Conservation (phyloP, 1,284 basidiomycete genomes). For the Cutaneotrichosporon cyanovorans region DNA sequence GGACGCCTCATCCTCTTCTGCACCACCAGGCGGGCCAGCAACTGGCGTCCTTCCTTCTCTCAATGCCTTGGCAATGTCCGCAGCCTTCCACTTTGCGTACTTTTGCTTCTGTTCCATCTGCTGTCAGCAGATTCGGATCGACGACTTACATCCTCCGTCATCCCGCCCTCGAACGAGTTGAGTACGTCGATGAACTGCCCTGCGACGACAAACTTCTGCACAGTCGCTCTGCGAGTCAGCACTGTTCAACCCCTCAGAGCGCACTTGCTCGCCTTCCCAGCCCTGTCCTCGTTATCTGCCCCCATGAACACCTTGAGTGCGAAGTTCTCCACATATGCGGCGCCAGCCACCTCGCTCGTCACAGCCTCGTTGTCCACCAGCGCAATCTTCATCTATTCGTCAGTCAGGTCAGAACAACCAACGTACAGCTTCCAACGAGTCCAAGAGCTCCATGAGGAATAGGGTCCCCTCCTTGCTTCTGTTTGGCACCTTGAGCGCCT, state of each 20-base stretch:
- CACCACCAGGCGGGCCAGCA: constrained; percentile 42
- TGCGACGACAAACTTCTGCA: constrained; percentile 44
- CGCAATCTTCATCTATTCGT: constrained; percentile 58
- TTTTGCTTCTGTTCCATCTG: constrained; percentile 47
- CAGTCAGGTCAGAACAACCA: not conserved
- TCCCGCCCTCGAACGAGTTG: constrained; percentile 39
- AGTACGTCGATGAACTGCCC: constrained; percentile 46
- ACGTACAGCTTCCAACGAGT: constrained; percentile 61
- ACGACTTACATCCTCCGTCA: constrained; percentile 38
- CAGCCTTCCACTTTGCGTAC: constrained; percentile 47
- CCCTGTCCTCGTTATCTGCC: constrained; percentile 77
- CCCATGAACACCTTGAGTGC: constrained; percentile 75
- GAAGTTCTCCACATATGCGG: constrained; percentile 90
- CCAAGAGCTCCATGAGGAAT: constrained; percentile 68
- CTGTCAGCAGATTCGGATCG: constrained; percentile 4
- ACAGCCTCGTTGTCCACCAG: constrained; percentile 73
- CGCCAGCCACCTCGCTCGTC: constrained; percentile 69
- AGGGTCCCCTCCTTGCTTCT: constrained; percentile 58
- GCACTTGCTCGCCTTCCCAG: constrained; percentile 65
- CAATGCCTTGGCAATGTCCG: constrained; percentile 44
- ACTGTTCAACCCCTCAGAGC: constrained; percentile 5
- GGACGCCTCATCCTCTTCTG: constrained; percentile 11
- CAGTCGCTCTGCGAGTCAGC: constrained; percentile 29
- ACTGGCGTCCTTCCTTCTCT: constrained; percentile 40
- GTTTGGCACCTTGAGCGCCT: constrained; percentile 65